Conservation (phyloP, 352 stramenopile species). For the Phytophthora crassamura region DNA sequence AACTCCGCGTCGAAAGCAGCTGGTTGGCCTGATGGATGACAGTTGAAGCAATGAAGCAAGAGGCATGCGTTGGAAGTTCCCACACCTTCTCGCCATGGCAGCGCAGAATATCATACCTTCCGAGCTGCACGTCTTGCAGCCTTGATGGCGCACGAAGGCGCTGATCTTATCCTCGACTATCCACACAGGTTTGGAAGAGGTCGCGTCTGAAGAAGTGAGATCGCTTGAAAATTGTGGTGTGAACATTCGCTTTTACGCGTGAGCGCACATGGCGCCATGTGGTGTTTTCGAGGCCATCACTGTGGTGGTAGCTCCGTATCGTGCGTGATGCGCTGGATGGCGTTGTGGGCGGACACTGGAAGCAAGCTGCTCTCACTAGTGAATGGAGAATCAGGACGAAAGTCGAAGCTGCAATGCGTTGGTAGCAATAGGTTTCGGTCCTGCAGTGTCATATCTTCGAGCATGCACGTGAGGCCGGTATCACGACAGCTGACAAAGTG, state of each 20-base stretch:
- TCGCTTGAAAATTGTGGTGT: neutral
- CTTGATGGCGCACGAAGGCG: slow-evolving; percentile 8
- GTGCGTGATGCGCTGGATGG: neutral
- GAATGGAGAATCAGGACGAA: no score
- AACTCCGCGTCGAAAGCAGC: slow-evolving; percentile 6
- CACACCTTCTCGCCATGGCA: neutral
- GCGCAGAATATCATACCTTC: slow-evolving; percentile 2
- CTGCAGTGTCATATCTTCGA: no score
- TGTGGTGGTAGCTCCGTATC: neutral
- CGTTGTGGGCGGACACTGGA: no score
- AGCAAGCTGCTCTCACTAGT: no score
- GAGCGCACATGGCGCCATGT: neutral
- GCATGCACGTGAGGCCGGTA: no score
- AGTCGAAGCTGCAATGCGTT: no score
- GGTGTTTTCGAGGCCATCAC: neutral
- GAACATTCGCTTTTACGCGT: neutral
- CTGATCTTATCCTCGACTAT: slow-evolving; percentile 19
- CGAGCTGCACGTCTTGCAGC: no score
- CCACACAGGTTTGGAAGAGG: neutral
- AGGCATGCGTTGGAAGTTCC: slow-evolving; percentile 1
- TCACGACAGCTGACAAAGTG: no score
- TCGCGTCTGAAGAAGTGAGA: neutral
- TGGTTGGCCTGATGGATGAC: slow-evolving; percentile 2
- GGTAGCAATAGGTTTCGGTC: no score
- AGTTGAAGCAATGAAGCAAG: slow-evolving; percentile 9